Evolutionary conservation across 257 asterid genomes (phyloP).

Genomic region (Scutellaria minor): DNA sequence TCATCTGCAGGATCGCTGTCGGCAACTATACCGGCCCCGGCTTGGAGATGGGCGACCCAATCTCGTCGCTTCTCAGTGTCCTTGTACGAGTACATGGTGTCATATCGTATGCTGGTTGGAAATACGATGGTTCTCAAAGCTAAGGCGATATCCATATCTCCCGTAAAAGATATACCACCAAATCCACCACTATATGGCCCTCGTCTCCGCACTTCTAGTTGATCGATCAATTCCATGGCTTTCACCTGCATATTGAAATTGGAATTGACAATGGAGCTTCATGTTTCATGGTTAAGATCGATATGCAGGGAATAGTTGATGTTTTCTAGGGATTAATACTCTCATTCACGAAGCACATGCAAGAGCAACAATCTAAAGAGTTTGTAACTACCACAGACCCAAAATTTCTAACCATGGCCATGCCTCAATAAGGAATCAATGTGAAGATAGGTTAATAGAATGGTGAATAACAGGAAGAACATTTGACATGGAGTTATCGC

Average conservation of each 20-base stretch:
- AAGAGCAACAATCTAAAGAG: neutral
- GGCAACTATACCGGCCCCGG: conserved; percentile 97
- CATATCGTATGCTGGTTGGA: conserved; percentile 70
- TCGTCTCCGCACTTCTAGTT: conserved; percentile 82
- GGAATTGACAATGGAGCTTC: neutral
- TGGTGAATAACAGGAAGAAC: neutral
- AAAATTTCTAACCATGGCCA: neutral
- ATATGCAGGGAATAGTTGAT: neutral
- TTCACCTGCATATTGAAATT: conserved; percentile 60
- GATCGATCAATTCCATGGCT: conserved; percentile 94
- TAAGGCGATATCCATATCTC: conserved; percentile 94
- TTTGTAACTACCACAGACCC: neutral
- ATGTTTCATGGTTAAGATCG: neutral
- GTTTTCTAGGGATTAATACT: neutral
- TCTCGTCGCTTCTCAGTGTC: conserved; percentile 59
- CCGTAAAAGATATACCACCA: conserved; percentile 91
- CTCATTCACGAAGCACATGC: neutral
- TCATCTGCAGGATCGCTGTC: conserved; percentile 95
- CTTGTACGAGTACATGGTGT: conserved; percentile 83
- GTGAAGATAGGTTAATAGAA: conserved; percentile 17
- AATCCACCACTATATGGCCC: conserved; percentile 99
- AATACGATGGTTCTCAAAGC: conserved; percentile 92
- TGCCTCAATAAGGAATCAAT: conserved; percentile 10
- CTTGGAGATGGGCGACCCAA: conserved; percentile 94
- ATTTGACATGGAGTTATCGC: neutral